phyloP scores from a whole-genome alignment of 1,139 yeast genomes.

The Blastobotrys aristatus region DNA sequence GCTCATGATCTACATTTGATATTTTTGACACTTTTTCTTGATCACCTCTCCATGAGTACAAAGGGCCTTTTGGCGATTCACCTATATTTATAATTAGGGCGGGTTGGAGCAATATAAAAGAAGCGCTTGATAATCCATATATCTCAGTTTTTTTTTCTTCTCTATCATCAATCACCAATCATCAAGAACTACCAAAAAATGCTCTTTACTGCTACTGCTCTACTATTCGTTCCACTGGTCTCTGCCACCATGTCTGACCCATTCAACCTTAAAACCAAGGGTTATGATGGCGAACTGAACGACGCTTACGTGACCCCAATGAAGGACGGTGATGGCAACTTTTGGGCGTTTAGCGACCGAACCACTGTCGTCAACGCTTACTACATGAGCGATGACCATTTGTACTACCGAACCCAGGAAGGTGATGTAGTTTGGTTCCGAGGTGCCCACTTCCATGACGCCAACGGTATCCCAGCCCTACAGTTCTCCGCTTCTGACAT shows the following conservation, averaged over 20 bases:
- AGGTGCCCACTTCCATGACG: neutral
- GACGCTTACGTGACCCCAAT: neutral
- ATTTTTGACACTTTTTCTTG: too few species aligned
- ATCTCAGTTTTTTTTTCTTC: neutral
- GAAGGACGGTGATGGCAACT: neutral
- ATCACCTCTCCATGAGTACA: too few species aligned
- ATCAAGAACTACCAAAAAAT: neutral
- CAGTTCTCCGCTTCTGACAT: neutral
- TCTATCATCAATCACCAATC: neutral
- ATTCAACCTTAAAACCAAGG: neutral
- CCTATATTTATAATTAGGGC: too few species aligned
- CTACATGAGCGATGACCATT: neutral
- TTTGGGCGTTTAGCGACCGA: neutral
- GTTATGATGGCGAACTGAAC: neutral
- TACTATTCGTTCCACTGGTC: neutral
- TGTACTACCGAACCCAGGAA: neutral
- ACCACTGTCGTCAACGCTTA: neutral
- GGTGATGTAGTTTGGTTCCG: neutral
- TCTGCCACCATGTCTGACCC: neutral
- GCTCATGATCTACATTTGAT: too few species aligned
- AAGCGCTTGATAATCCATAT: neutral
- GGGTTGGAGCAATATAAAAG: neutral
- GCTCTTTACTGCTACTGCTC: neutral
- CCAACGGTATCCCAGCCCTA: conserved; percentile 1
- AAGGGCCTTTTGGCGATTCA: too few species aligned